Conservation (phyloP, 495 filamentous ascomycete genomes). For the Parachaetomium inaequale region DNA sequence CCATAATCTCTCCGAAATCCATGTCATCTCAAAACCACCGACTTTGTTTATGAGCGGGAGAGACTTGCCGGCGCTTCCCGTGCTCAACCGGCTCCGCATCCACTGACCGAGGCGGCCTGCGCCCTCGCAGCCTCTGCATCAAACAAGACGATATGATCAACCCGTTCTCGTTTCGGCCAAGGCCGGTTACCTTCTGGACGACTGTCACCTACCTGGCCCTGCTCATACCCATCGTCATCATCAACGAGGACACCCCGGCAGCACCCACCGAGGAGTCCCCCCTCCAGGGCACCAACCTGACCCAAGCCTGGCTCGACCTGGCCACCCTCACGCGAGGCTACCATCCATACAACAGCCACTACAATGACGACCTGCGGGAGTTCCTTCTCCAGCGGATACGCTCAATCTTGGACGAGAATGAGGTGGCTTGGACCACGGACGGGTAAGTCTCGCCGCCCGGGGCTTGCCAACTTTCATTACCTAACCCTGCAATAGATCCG, state of each 20-base stretch:
- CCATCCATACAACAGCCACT: constrained; percentile 82
- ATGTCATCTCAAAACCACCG: not conserved
- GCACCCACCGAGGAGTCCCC: constrained; percentile 53
- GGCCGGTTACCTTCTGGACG: constrained; percentile 69
- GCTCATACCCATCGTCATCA: constrained; percentile 63
- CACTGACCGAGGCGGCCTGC: too few species aligned
- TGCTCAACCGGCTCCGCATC: not conserved
- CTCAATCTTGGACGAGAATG: constrained; percentile 60
- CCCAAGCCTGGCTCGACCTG: constrained; percentile 84
- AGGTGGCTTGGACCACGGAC: constrained; percentile 33
- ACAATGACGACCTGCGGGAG: constrained; percentile 73
- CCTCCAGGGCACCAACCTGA: constrained; percentile 58
- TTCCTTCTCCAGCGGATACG: constrained; percentile 73
- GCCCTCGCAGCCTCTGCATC: not conserved
- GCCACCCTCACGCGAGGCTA: constrained; percentile 67
- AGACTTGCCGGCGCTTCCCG: not conserved
- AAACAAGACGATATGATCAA: constrained; percentile 32
- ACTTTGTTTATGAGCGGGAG: not conserved
- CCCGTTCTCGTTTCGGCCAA: constrained; percentile 52
- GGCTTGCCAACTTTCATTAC: not conserved
- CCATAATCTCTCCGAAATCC: not conserved
- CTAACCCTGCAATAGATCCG: constrained; percentile 3
- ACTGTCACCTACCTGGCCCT: constrained; percentile 66
- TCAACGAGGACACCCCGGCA: constrained; percentile 70
- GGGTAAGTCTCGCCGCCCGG: constrained; percentile 18